A percentile compares a stretch with the other conserved stretches of the same genome.
Evolutionary conservation across 768 basidiomycete species (phyloP).

Genomic region (Auricularia heimuer): DNA sequence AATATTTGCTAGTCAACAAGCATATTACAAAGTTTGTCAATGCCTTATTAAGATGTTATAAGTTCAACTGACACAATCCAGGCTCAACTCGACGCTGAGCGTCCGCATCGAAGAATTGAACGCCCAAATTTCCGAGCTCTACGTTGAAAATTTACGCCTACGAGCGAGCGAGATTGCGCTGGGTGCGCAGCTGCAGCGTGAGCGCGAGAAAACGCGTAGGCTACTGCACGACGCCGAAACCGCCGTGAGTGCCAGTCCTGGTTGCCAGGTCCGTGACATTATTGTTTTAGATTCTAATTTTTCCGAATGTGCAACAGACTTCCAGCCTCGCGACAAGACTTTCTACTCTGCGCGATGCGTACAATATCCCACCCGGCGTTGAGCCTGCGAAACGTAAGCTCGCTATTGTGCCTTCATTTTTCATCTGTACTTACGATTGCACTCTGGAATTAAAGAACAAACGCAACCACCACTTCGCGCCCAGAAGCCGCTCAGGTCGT

Average conservation of each 20-base stretch:
- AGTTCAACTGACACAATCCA: slow-evolving; percentile 17
- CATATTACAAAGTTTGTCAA: slow-evolving; percentile 67
- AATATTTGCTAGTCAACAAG: slow-evolving; percentile 82
- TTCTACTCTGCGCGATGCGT: background rate
- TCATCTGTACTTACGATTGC: too few species aligned
- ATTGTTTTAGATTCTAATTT: background rate
- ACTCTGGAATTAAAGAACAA: background rate
- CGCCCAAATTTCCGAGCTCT: slow-evolving; percentile 69
- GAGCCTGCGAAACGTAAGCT: background rate
- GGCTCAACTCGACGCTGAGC: slow-evolving; percentile 79
- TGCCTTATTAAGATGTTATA: too few species aligned
- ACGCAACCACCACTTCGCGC: background rate
- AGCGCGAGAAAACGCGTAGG: slow-evolving; percentile 67
- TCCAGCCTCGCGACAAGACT: background rate
- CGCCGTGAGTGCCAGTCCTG: slow-evolving; percentile 38
- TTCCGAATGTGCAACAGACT: background rate
- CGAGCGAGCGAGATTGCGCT: slow-evolving; percentile 74
- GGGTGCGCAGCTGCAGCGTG: slow-evolving; percentile 64
- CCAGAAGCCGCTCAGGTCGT: background rate
- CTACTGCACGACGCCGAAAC: slow-evolving; percentile 64
- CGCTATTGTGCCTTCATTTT: too few species aligned
- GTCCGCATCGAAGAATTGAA: slow-evolving; percentile 78
- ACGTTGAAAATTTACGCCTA: slow-evolving; percentile 73
- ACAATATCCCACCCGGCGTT: background rate
- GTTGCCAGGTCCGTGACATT: too few species aligned